Evolutionary conservation across 2,329 filamentous ascomycete species (phyloP), one percentile per base, ranked within the genome.

Genomic region (Paecilomyces dactylethromorphus): DNA sequence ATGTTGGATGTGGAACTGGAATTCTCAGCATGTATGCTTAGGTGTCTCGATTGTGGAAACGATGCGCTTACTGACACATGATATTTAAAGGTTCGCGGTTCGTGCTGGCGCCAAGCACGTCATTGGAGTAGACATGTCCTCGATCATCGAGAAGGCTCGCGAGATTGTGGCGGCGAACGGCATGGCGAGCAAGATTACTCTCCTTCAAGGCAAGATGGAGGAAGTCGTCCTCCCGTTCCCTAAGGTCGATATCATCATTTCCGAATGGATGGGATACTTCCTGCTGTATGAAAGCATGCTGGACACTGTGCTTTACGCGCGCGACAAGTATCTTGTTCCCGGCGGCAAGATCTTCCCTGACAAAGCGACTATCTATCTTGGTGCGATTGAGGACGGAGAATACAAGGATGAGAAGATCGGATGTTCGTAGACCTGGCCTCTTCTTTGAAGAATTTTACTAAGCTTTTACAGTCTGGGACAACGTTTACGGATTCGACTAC

Each of bases 401-500:
- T 99, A 99, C 85, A 97, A 97, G 84, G 93, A 97, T 64, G 94
- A 99, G 82, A 99, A 99, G 84, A 99, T 99, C 71, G 93, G 92
- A 78, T 99, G 93, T 97, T 77, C 81, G 91, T 79, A 56, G 26
- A 26, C 15, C n/a, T 18, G 54, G n/a, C 31, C 54, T 32, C 26
- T 45, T 45, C 15, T 45, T 45, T n/a, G 6, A 45, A 45, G 15
- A n/a, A n/a, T 18, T 45, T 7, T 63, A 54, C 65, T 74, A 62
- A 78, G 60, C 13, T 58, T 55, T 62, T 45, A 66, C 66, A 97
- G 93, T 97, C 84, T 99, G 94, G 94, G 92, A 97, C 74, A 97
- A 96, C 70, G 94, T 99, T 64, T 99, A 96, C 78, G 94, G 94
- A 64, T 99, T 99, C 79, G 86, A 99, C 80, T 99, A 96, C 79